Conservation (phyloP, 2,329 filamentous ascomycete species). For the Geoglossum cookeanum region DNA sequence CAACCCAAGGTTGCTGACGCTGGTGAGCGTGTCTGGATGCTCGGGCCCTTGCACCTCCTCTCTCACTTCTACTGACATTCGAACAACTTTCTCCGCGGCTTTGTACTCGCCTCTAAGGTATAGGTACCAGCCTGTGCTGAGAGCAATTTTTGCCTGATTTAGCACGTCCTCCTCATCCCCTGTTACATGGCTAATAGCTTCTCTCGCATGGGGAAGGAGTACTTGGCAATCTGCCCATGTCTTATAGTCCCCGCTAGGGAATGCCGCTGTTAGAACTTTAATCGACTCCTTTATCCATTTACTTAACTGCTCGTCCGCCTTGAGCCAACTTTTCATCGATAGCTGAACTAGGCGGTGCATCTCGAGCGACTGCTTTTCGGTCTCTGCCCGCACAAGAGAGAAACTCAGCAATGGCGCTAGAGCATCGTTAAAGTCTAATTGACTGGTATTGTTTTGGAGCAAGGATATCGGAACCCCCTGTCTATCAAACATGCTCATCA, state of each 20-base stretch:
- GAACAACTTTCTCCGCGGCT: constrained; percentile 2
- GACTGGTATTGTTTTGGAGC: constrained; percentile 6
- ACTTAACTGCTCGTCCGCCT: not conserved
- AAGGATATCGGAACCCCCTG: constrained; percentile 8
- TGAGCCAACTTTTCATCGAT: constrained; percentile 2
- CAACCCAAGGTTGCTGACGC: too few species aligned
- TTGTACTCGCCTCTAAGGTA: not conserved
- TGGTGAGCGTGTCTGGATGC: too few species aligned
- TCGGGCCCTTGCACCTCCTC: too few species aligned
- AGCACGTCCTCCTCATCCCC: not conserved
- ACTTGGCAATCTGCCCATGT: not conserved
- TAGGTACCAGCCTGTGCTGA: not conserved
- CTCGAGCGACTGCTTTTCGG: constrained; percentile 5
- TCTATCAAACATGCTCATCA: constrained; percentile 10
- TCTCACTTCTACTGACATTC: not conserved
- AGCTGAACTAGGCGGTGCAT: constrained; percentile 10
- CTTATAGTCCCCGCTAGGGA: constrained; percentile 1
- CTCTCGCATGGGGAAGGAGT: constrained; percentile 1
- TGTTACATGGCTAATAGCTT: not conserved
- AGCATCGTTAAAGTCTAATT: constrained; percentile 6
- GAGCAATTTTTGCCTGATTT: not conserved
- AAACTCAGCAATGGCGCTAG: constrained; percentile 11
- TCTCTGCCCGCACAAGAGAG: constrained; percentile 9
- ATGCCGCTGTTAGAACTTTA: not conserved
- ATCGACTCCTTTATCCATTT: not conserved